Evolutionary conservation across 192 early-diverging fungal species (phyloP).

Genomic region (Thamnidium elegans): DNA sequence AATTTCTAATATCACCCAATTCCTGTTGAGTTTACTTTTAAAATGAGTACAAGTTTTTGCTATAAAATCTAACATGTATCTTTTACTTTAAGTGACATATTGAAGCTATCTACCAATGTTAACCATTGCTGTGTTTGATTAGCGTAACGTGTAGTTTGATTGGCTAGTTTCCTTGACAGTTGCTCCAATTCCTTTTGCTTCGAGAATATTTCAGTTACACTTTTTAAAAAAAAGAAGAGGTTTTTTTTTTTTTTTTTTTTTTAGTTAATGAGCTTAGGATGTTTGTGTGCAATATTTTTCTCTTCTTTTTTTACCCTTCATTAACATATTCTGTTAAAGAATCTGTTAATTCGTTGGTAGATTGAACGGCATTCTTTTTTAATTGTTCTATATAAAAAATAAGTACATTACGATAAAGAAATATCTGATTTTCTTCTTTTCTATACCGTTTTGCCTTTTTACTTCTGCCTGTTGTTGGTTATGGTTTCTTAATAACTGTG

Average conservation of each 20-base stretch:
- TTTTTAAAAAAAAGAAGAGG: slow-evolving; percentile 6
- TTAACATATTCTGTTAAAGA: slow-evolving; percentile 57
- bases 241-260: too few relatives aligned
- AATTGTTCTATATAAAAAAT: slow-evolving; percentile 50
- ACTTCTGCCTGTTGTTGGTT: slow-evolving; percentile 53
- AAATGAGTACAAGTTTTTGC: background rate
- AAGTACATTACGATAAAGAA: too few relatives aligned
- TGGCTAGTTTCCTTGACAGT: slow-evolving; percentile 50
- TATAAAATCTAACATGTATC: background rate
- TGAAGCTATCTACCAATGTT: slow-evolving; percentile 69
- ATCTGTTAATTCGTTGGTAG: slow-evolving; percentile 54
- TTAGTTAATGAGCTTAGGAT: background rate
- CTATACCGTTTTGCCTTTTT: slow-evolving; percentile 53
- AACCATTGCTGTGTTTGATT: slow-evolving; percentile 81
- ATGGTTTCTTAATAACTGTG: slow-evolving; percentile 55
- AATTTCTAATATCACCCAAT: slow-evolving; percentile 83
- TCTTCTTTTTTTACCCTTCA: slow-evolving; percentile 37
- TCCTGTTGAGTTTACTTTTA: slow-evolving; percentile 46
- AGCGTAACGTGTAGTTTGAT: slow-evolving; percentile 46
- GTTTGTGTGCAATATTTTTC: too few relatives aligned
- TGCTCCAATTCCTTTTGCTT: slow-evolving; percentile 67
- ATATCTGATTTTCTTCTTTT: background rate
- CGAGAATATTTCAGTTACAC: slow-evolving; percentile 57
- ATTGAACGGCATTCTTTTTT: slow-evolving; percentile 49
- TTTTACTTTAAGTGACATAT: slow-evolving; percentile 72